These are phyloP conservation scores for Lunularia cruciata DNA, from an alignment of 225 moss, liverwort and hornwort species.

Conservation along the genomic window DNA sequence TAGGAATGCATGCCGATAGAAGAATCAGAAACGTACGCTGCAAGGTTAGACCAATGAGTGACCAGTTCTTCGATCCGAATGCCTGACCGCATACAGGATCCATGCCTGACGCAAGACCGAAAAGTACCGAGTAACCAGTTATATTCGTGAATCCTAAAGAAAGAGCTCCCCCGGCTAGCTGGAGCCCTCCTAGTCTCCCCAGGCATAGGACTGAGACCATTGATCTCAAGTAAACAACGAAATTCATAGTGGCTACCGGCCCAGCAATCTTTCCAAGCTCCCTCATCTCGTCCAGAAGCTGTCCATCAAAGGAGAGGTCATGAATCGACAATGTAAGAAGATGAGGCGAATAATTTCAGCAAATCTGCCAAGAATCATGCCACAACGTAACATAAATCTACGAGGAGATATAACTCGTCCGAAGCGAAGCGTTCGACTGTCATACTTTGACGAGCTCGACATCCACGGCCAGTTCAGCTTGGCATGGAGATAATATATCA, in stretches of 20 bases:
- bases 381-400: too few relatives aligned
- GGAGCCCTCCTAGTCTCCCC: slow-evolving; percentile 64
- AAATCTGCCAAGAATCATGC: too few relatives aligned
- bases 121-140: slow-evolving; percentile 80
- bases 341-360: too few relatives aligned
- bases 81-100: slow-evolving; percentile 84
- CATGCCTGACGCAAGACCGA: slow-evolving; percentile 83
- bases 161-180: slow-evolving; percentile 79
- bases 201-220: slow-evolving; percentile 85
- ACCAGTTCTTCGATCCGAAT: slow-evolving; percentile 71
- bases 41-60: slow-evolving; percentile 65
- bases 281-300: slow-evolving; percentile 67
- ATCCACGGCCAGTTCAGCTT: too few relatives aligned
- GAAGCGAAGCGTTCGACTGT: too few relatives aligned
- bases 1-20: slow-evolving; percentile 65
- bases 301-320: slow-evolving; percentile 5
- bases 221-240: slow-evolving; percentile 70
- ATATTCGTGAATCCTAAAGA: slow-evolving; percentile 91
- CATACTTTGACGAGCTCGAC: too few relatives aligned
- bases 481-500: too few relatives aligned
- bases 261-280: slow-evolving; percentile 59
- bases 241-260: slow-evolving; percentile 69
- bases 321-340: neutral
- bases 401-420: too few relatives aligned
- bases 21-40: slow-evolving; percentile 85